phyloP scores from a whole-genome alignment of 2,329 filamentous ascomycete genomes.

The Phyllosticta ampelicida region DNA sequence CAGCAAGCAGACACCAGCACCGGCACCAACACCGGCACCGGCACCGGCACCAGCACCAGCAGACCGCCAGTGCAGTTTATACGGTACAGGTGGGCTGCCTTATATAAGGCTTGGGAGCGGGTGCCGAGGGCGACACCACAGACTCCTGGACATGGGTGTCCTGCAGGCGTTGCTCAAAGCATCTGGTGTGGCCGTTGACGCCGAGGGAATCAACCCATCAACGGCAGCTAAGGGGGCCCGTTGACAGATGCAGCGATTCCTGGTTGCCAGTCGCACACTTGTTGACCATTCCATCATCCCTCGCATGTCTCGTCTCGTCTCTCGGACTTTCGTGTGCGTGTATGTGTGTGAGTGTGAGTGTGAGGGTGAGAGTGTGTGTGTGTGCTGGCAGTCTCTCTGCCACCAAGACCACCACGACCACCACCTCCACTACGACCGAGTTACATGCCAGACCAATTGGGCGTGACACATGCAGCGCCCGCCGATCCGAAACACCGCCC shows the following conservation, averaged over 20 bases:
- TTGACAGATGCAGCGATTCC: slow-evolving; percentile 11
- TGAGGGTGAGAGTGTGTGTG: too few relatives aligned
- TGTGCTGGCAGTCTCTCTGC: not conserved
- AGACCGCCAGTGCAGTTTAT: not conserved
- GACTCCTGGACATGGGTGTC: not conserved
- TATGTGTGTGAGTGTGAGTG: too few relatives aligned
- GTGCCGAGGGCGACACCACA: not conserved
- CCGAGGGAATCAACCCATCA: slow-evolving; percentile 2
- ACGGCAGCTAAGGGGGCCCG: slow-evolving; percentile 10
- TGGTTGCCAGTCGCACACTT: slow-evolving; percentile 9
- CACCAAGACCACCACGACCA: not conserved
- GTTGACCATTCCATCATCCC: slow-evolving; percentile 11
- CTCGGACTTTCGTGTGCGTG: not conserved
- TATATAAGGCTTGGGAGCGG: not conserved
- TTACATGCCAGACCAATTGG: slow-evolving; percentile 1
- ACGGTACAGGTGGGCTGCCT: not conserved
- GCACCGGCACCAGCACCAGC: not conserved
- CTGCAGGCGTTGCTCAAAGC: not conserved
- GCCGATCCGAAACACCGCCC: slow-evolving; percentile 9
- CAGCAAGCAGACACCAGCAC: not conserved
- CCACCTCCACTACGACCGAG: not conserved
- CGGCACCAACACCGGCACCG: too few relatives aligned
- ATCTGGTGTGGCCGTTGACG: not conserved
- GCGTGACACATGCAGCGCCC: slow-evolving; percentile 8
- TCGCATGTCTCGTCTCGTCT: not conserved